Evolutionary conservation across 2,329 filamentous ascomycete genomes (phyloP).

Genomic region (Aspergillus brasiliensis): DNA sequence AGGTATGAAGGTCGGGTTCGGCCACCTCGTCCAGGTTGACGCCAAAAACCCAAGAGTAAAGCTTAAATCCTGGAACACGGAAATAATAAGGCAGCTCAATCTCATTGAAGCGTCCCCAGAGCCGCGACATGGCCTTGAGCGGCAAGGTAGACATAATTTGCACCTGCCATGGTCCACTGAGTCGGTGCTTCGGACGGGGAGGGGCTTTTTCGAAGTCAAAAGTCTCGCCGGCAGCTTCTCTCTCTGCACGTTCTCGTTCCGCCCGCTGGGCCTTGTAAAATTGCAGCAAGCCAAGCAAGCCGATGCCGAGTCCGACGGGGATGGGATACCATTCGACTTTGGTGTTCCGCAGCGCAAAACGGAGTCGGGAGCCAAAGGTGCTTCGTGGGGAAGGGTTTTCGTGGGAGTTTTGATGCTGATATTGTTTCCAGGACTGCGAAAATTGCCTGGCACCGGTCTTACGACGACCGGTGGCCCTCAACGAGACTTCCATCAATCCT

Average conservation of each 20-base stretch:
- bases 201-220: conserved; percentile 45
- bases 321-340: conserved; percentile 88
- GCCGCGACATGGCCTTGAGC: conserved; percentile 81
- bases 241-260: conserved; percentile 52
- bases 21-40: conserved; percentile 84
- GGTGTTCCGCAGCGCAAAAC: conserved; percentile 62
- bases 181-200: conserved; percentile 66
- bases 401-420: conserved; percentile 40
- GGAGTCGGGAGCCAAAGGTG: conserved; percentile 60
- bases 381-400: conserved; percentile 44
- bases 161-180: conserved; percentile 88
- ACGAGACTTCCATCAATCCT: conserved; percentile 37
- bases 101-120: conserved; percentile 93
- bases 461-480: conserved; percentile 33
- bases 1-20: conserved; percentile 84
- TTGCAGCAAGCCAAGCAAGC: conserved; percentile 78
- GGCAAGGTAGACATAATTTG: conserved; percentile 92
- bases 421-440: conserved; percentile 44
- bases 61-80: conserved; percentile 83
- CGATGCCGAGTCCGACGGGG: conserved; percentile 81
- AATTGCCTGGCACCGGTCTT: conserved; percentile 36
- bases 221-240: conserved; percentile 45
- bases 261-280: conserved; percentile 71
- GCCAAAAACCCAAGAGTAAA: conserved; percentile 90
- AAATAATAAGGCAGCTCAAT: conserved; percentile 84